Base-by-base conservation (phyloP, 1,139 yeast species). In the Kazachstania sp. region DNA sequence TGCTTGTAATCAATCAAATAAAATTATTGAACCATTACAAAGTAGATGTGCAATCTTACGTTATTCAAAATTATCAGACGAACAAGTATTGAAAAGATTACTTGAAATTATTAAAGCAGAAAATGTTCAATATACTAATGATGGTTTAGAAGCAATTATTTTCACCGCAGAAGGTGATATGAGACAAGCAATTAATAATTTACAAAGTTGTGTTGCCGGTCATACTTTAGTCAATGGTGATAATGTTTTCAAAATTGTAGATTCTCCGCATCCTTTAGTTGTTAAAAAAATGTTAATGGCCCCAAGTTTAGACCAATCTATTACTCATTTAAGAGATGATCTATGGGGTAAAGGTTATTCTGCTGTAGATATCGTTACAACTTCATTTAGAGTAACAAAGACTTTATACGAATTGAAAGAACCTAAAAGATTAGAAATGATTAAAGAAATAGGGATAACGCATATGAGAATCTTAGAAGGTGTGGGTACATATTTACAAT, bases 121-220 rank as follows among this genome's bases (percentile, higher is more conserved):
- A 63, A 67, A 79, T 36, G 86, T 90, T 15, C 72, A 87, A 60
- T 86, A 79, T 64, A 79, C 92, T 35, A 86, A 88, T 51, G 97
- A 87, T 65, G 99, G 99, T 0, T 70, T 92, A 37, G 90, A 88
- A 56, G 98, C 98, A 0, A 73, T 92, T 51, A 79, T 94, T n/a
- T 92, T 92, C 69, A 84, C 97, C 0, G 95, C 97, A 0, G 99
- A 92, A 65, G 98, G 98, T 49, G 99, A 92, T 64, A 92, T 94
- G 98, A 78, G 99, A 67, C 98, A 92, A 65, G 98, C 98, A 0
- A 78, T 94, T 45, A 94, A 94, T 61, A 92, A 92, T 65, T 66
- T 92, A 49, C 98, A 92, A 63, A 83, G 95, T 63, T 88, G 97
- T 0, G 94, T 83, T 29, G 88, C 96, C 1, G 98, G 98, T 1